phyloP scores from a whole-genome alignment of 805 yeast genomes.

The Yarrowia sp. region DNA sequence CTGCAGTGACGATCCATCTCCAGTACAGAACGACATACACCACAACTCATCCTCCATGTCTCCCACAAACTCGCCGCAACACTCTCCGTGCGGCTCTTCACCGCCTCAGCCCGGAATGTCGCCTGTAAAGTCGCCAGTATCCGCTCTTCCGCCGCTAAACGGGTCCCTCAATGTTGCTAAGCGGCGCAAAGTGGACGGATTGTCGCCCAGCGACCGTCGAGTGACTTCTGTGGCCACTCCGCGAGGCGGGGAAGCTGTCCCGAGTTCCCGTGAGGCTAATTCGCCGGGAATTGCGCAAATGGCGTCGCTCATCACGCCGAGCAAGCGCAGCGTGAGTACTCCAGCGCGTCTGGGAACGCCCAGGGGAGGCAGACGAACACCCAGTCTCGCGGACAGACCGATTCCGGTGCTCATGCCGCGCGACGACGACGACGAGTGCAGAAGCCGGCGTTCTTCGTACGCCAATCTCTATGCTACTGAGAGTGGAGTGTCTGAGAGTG shows the following conservation, averaged over 20 bases:
- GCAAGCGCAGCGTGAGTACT: constrained; percentile 6
- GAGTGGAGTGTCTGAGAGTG: no score
- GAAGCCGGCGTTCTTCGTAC: neutral
- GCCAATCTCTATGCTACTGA: neutral
- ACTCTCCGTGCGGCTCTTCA: neutral
- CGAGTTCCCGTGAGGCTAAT: neutral
- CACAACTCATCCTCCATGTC: neutral
- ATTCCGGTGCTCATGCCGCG: constrained; percentile 14
- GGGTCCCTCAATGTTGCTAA: constrained; percentile 3
- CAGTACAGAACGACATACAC: neutral
- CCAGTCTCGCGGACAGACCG: constrained; percentile 10
- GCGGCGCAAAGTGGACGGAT: constrained; percentile 5
- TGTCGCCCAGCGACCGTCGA: neutral
- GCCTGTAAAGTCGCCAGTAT: constrained; percentile 19
- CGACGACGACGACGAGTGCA: neutral
- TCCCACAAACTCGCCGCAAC: neutral
- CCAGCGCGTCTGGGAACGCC: constrained; percentile 9
- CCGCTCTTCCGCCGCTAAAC: constrained; percentile 6
- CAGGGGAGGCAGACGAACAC: constrained; percentile 1
- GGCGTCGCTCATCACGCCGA: neutral
- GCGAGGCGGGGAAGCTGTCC: neutral
- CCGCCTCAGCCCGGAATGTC: constrained; percentile 10
- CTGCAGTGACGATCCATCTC: constrained; percentile 13
- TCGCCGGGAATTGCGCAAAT: neutral
- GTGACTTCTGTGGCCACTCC: neutral